A percentile compares a stretch with the other conserved stretches of the same genome.
Evolutionary conservation across 139 green algal genomes (phyloP).

Genomic region (Limnomonas spitsbergensis): DNA sequence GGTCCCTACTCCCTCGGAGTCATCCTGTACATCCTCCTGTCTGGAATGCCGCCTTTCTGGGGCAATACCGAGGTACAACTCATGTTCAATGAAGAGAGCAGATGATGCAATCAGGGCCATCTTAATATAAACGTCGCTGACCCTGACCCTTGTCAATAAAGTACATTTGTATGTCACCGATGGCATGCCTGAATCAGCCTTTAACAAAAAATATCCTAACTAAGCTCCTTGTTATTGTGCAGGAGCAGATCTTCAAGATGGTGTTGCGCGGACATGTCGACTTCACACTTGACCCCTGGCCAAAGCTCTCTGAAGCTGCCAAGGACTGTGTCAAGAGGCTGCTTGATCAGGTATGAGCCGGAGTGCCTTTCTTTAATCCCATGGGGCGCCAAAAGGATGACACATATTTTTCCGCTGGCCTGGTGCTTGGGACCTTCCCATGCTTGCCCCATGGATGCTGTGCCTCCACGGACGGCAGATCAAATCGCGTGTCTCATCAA

Average conservation of each 20-base stretch:
- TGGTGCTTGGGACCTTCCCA: not conserved
- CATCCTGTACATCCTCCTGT: slow-evolving; percentile 89
- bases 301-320: slow-evolving; percentile 57
- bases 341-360: too few relatives aligned
- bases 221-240: too few relatives aligned
- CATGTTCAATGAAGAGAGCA: slow-evolving; percentile 53
- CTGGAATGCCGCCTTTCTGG: slow-evolving; percentile 86
- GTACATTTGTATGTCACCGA: too few relatives aligned
- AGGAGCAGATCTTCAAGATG: slow-evolving; percentile 23
- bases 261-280: slow-evolving; percentile 59
- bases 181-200: too few relatives aligned
- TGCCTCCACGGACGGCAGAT: too few relatives aligned
- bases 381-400: not conserved
- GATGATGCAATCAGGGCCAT: not conserved
- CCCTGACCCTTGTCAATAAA: too few relatives aligned
- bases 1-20: slow-evolving; percentile 82
- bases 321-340: slow-evolving; percentile 81
- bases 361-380: too few relatives aligned
- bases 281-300: slow-evolving; percentile 76
- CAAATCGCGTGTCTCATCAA: too few relatives aligned
- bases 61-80: slow-evolving; percentile 70
- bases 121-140: too few relatives aligned
- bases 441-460: too few relatives aligned
- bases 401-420: not conserved
- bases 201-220: too few relatives aligned